Evolutionary conservation across 1,284 basidiomycete genomes (phyloP), one percentile per base, ranked within the genome.

Genomic region (Volvariella surrecta): DNA sequence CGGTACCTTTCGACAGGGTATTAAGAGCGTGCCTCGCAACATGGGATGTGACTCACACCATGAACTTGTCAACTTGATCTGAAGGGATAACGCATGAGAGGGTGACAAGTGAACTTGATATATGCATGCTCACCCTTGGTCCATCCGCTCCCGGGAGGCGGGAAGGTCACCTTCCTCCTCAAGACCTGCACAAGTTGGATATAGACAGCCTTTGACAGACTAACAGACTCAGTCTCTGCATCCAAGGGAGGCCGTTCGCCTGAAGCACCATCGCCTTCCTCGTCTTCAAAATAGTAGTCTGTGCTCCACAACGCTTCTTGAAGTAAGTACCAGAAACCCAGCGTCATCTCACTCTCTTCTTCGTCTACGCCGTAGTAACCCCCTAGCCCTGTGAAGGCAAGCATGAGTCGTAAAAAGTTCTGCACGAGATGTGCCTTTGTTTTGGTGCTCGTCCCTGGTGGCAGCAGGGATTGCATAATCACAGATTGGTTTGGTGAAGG

Each of bases 291-390:
- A 44, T 79, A 75, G 45, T 72, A 78, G 49, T 89, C 82, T 8
- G 76, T 75, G 40, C 73, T 79, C 82, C 89, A 90, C 24, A 95
- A 62, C 1, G 87, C 78, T 59, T 95, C 91, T 60, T 94, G 91
- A 46, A 93, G 76, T 19, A 89, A 66, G 49, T 89, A 91, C 82
- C 91, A 95, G 52, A 92, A 91, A 0, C 78, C 78, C 2, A 93
- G 71, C 1, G 85, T 87, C 68, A 88, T 76, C 66, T 92, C 89
- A 54, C 85, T 89, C 54, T 88, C 80, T 42, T 88, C 82, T 56
- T 93, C 90, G 43, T 92, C 89, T 0, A 77, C 73, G 1, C 85
- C 83, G 52, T 82, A 88, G 50, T 75, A 78, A 1, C 88, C 89
- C 0, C 80, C 75, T 22, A 89, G 71, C 1, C 78, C 81, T 0